Percentiles rank a stretch among this genome's conserved stretches.
Conservation (phyloP, 2,329 filamentous ascomycete species). For the Penicillium sp. region DNA sequence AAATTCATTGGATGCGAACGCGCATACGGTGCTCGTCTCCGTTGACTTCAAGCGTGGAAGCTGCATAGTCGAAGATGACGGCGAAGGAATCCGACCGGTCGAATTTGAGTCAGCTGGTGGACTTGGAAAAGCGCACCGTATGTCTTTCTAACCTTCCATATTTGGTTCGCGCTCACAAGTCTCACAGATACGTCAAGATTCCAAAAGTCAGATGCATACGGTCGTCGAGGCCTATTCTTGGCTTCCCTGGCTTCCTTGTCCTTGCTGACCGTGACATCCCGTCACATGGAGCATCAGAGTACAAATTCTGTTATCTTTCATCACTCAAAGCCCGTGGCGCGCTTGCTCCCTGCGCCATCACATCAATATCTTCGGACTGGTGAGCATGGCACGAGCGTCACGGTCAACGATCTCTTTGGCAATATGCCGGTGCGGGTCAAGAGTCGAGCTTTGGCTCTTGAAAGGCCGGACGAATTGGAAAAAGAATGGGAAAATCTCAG, state of each 20-base stretch:
- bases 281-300: conserved; percentile 48
- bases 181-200: conserved; percentile 73
- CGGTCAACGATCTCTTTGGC: conserved; percentile 77
- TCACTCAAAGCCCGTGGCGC: conserved; percentile 61
- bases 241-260: conserved; percentile 72
- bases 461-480: conserved; percentile 50
- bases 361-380: conserved; percentile 55
- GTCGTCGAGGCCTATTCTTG: conserved; percentile 69
- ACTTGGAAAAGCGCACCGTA: conserved; percentile 69
- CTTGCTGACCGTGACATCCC: conserved; percentile 70
- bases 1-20: conserved; percentile 78
- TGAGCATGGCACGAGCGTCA: conserved; percentile 68
- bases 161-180: conserved; percentile 8
- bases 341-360: conserved; percentile 58
- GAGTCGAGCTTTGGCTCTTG: conserved; percentile 58
- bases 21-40: conserved; percentile 63
- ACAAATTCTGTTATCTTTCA: conserved; percentile 65
- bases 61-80: conserved; percentile 81
- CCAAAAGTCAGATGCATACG: conserved; percentile 52
- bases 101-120: conserved; percentile 71
- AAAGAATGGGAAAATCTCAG: conserved; percentile 64
- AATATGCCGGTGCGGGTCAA: conserved; percentile 88
- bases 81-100: conserved; percentile 64
- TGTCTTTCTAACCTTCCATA: conserved; percentile 1
- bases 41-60: conserved; percentile 71